A percentile compares a stretch with the other conserved stretches of the same genome.
phyloP scores from a whole-genome alignment of 2,329 filamentous ascomycete species.

The Claviceps digitariae region DNA sequence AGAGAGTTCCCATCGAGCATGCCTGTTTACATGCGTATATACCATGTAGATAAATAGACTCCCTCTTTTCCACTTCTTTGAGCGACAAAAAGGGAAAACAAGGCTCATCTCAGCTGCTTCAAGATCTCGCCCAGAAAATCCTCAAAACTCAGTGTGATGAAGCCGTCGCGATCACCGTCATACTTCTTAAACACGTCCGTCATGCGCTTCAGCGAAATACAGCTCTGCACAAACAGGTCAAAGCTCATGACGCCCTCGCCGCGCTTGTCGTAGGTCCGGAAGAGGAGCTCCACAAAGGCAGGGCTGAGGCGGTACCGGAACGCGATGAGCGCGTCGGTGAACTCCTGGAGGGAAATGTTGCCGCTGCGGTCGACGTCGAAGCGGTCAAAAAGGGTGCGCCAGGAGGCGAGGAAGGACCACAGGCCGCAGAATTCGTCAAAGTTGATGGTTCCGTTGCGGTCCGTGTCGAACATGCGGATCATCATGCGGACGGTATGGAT shows the following conservation, averaged over 20 bases:
- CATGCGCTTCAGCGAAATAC: conserved; percentile 94
- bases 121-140: conserved; percentile 62
- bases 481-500: conserved; percentile 93
- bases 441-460: conserved; percentile 76
- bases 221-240: conserved; percentile 94
- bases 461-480: conserved; percentile 98
- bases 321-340: conserved; percentile 75
- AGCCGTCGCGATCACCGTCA: conserved; percentile 91
- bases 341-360: conserved; percentile 76
- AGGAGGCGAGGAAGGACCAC: conserved; percentile 91
- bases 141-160: conserved; percentile 72
- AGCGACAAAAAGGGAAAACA: too few relatives aligned
- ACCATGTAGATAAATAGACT: too few relatives aligned
- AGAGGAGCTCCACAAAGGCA: conserved; percentile 72
- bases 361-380: conserved; percentile 83
- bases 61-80: too few relatives aligned
- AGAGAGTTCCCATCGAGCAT: too few relatives aligned
- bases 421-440: conserved; percentile 94
- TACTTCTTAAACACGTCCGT: conserved; percentile 99
- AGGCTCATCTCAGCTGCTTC: conserved; percentile 40
- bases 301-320: conserved; percentile 87
- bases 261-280: conserved; percentile 76
- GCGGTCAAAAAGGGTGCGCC: conserved; percentile 87
- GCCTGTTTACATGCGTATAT: too few relatives aligned
- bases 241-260: conserved; percentile 66